Conservation (phyloP, 805 yeast species). For the Kazachstania psychrophila region DNA sequence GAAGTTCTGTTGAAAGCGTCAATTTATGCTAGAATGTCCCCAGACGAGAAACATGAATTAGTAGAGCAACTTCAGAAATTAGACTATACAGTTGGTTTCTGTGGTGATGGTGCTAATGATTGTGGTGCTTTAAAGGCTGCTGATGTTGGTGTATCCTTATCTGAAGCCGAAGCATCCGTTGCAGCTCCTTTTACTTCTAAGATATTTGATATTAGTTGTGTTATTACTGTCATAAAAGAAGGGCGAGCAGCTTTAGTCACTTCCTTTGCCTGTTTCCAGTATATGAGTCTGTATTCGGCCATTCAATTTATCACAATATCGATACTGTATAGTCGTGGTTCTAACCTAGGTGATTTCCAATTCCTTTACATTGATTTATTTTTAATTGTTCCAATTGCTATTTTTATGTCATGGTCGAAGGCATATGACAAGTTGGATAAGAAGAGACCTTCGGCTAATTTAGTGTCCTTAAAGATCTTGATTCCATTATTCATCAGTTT, state of each 20-base stretch:
- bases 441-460: constrained; percentile 88
- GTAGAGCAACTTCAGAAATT: constrained; percentile 76
- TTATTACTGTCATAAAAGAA: constrained; percentile 80
- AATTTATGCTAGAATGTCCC: constrained; percentile 95
- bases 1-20: constrained; percentile 60
- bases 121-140: constrained; percentile 98
- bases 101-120: constrained; percentile 99
- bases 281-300: constrained; percentile 94
- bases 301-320: constrained; percentile 88
- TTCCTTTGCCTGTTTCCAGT: constrained; percentile 92
- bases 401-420: constrained; percentile 95
- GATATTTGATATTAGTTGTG: constrained; percentile 85
- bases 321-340: constrained; percentile 75
- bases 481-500: constrained; percentile 78
- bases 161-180: constrained; percentile 97
- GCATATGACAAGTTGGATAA: constrained; percentile 51
- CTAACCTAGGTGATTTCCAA: constrained; percentile 94
- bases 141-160: constrained; percentile 89
- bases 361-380: constrained; percentile 88
- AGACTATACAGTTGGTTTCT: constrained; percentile 91
- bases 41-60: constrained; percentile 95
- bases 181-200: constrained; percentile 98
- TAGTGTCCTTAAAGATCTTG: constrained; percentile 81
- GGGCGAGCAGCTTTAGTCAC: constrained; percentile 94
- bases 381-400: constrained; percentile 86